Evolutionary conservation across 75 land plant genomes (phyloP), one percentile per base, ranked within the genome.

Genomic region (Ceratopteris richardii): DNA sequence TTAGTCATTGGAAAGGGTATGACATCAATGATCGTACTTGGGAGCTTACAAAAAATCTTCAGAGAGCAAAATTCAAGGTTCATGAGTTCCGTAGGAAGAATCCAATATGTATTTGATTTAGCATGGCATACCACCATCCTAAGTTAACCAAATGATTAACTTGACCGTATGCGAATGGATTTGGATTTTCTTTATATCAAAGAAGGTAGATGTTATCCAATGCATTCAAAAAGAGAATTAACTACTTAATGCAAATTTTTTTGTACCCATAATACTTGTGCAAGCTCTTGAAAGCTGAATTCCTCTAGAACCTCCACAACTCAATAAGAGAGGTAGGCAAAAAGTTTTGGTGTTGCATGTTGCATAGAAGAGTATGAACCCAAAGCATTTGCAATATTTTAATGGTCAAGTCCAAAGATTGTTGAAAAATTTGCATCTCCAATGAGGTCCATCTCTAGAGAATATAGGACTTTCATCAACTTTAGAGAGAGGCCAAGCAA

Each of bases 281-380:
- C 80, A 43, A 93, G 68, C 68, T 89, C 98, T 67, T 80, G 84
- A 48, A 77, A 74, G 51, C 62, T 54, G 54, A 93, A 93, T 19
- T 63, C 66, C 23, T 62, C 56, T 42, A 72, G 47, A 50, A 85
- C 60, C 31, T 56, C 51, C 22, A 84, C 64, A 24, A 87, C 98
- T 54, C 78, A 70, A 36, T 66, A 54, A 37, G 77, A 57, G 46
- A 93, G 41, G 40, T 61, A 63, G 14, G 60, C 29, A 61, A 93
- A 93, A 12, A 93, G 85, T 24, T 58, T 65, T 12, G 88, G 77
- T 13, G 85, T 76, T 31, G 86, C 63, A 54, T 93, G 98, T 26
- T 66, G 81, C 98, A 93, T 93, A 24, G 96, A 85, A 21, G 98
- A 90, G 78, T 77, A 93, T 42, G 98, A 90, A 50, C 98, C 98